Conservation (phyloP, 805 yeast genomes). For the Candida xyloterini region DNA sequence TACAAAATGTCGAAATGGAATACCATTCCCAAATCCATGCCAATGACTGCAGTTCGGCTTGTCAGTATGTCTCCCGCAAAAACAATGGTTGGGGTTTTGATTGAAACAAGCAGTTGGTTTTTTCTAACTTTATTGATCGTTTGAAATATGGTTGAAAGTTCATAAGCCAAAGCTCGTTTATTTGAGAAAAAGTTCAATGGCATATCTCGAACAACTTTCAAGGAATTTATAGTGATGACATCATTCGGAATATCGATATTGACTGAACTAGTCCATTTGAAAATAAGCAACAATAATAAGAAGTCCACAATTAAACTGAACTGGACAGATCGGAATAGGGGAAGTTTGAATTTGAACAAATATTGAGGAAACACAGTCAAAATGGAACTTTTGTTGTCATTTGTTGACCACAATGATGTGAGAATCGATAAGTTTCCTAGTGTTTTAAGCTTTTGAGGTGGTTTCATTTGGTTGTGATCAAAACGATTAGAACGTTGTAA, state of each 20-base stretch:
- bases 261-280: slow-evolving; percentile 36
- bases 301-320: slow-evolving; percentile 29
- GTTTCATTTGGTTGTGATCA: slow-evolving; percentile 12
- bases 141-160: slow-evolving; percentile 19
- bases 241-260: slow-evolving; percentile 3
- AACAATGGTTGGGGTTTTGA: slow-evolving; percentile 29
- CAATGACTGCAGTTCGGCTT: slow-evolving; percentile 12
- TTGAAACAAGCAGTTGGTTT: slow-evolving; percentile 17
- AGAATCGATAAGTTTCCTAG: slow-evolving; percentile 20
- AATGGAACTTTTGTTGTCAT: slow-evolving; percentile 15
- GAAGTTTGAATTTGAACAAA: slow-evolving; percentile 36
- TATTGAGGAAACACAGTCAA: slow-evolving; percentile 29
- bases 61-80: slow-evolving; percentile 5
- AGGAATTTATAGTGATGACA: background rate
- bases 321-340: slow-evolving; percentile 34
- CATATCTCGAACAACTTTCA: slow-evolving; percentile 13
- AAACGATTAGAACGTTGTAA: slow-evolving; percentile 28
- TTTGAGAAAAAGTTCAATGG: slow-evolving; percentile 26
- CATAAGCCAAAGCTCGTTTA: slow-evolving; percentile 31
- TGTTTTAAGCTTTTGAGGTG: slow-evolving; percentile 14
- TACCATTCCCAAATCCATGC: slow-evolving; percentile 27
- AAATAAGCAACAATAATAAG: slow-evolving; percentile 29
- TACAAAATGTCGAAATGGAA: slow-evolving; percentile 49
- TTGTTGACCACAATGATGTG: slow-evolving; percentile 18
- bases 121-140: slow-evolving; percentile 5